Evolutionary conservation across 169 alveolate species (phyloP), one percentile per base, ranked within the genome.

Genomic region (Cryptosporidium viatorum): DNA sequence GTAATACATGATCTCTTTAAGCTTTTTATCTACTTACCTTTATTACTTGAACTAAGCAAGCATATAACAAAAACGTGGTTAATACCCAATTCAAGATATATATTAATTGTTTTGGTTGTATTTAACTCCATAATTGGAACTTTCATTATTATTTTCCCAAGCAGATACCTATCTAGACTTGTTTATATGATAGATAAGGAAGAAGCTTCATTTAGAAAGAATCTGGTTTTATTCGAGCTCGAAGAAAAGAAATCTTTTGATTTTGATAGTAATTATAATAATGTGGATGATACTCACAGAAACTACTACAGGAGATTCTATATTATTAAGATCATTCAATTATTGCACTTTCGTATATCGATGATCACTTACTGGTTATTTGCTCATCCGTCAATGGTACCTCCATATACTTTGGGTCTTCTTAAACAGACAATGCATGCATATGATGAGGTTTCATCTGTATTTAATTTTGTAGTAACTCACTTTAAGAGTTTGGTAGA

Each of bases 361-460:
- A 60, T 18, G 51, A 75, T 75, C 31, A 23, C 86, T n/a, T 75
- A 39, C 18, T 75, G 86, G 86, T 21, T 75, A 7, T 59, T 60
- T 21, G 71, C 73, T 16, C 73, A 55, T 26, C 74, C 86, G 0
- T 75, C 86, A 16, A 55, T 75, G 73, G 62, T 8, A 6, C 73
- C 74, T 37, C 86, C 86, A 2, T 75, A 59, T 31, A 59, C 69
- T 3, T 16, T 75, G 5, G 86, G 86, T 7, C 31, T 75, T 8
- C 69, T 75, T 21, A 75, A 75, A 43, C 86, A 75, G 50, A 75
- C 86, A 6, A 75, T 75, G 86, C 73, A 75, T 31, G 74, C 86
- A 21, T 75, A 59, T 23, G 86, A 75, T 48, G 50, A 75, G 43
- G 86, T 75, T 18, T 75, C 86, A 12, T 23, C 65, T 0, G 50